phyloP scores from a whole-genome alignment of 495 filamentous ascomycete species.

The Monascus purpureus region DNA sequence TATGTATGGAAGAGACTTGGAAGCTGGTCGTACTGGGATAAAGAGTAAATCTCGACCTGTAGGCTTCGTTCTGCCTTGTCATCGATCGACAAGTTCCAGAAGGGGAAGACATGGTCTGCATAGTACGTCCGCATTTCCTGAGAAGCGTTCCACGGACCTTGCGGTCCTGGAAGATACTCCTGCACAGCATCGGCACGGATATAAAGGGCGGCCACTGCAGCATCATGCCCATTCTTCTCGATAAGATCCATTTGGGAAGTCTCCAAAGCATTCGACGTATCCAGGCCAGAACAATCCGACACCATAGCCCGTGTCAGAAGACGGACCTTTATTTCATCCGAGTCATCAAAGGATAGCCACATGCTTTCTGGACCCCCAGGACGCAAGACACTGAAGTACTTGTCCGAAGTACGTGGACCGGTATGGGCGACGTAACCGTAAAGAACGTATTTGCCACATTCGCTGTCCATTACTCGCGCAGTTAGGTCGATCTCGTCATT shows the following conservation, averaged over 20 bases:
- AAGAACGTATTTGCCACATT: constrained; percentile 37
- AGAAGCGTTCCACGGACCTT: constrained; percentile 27
- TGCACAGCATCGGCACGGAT: constrained; percentile 37
- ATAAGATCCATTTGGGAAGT: constrained; percentile 14
- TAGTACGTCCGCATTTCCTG: constrained; percentile 24
- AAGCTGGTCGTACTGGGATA: constrained; percentile 21
- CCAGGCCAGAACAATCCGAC: too few relatives aligned
- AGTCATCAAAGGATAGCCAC: constrained; percentile 48
- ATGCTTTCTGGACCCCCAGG: constrained; percentile 40
- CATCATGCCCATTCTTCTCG: constrained; percentile 39
- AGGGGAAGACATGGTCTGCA: constrained; percentile 15
- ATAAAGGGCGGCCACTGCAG: constrained; percentile 45
- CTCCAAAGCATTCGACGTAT: constrained; percentile 37
- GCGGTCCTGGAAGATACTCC: constrained; percentile 27
- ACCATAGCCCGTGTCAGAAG: constrained; percentile 45
- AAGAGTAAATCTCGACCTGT: constrained; percentile 29
- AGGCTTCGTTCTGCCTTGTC: constrained; percentile 12
- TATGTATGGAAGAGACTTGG: constrained; percentile 29
- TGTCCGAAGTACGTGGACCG: constrained; percentile 44
- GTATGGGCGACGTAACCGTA: constrained; percentile 50
- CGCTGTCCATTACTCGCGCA: constrained; percentile 17
- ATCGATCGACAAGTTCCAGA: constrained; percentile 1
- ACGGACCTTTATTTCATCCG: constrained; percentile 39
- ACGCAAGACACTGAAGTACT: constrained; percentile 48
- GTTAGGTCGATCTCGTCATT: constrained; percentile 38